Conservation (phyloP, 2,329 filamentous ascomycete genomes). For the Cadophora gregata region DNA sequence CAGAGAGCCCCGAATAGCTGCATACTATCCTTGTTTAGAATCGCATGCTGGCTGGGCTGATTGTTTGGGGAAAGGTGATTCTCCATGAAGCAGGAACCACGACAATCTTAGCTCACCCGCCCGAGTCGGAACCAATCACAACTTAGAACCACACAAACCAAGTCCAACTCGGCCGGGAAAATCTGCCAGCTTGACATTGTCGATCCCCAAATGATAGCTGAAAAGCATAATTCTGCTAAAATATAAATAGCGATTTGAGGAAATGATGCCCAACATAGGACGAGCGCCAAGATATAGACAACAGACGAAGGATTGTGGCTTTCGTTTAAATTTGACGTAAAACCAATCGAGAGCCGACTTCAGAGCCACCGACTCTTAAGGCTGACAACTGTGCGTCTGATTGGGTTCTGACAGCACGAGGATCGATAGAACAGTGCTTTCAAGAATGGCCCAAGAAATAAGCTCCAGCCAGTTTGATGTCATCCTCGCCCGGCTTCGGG, state of each 20-base stretch:
- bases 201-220: neutral
- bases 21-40: neutral
- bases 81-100: neutral
- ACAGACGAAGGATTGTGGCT: conserved; percentile 4
- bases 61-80: neutral
- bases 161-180: neutral
- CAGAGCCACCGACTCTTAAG: neutral
- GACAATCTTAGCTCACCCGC: neutral
- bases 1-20: neutral
- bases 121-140: neutral
- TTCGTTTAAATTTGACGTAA: conserved; percentile 2
- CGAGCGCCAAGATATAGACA: neutral
- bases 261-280: conserved; percentile 1
- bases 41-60: neutral
- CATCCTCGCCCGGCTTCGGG: neutral
- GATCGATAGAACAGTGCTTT: neutral
- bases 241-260: neutral
- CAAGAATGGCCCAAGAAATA: neutral
- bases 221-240: neutral
- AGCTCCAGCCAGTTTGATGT: neutral
- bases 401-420: neutral
- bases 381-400: neutral
- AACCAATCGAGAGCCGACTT: neutral
- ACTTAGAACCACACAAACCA: neutral
- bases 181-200: neutral